Conservation (phyloP, 2,329 filamentous ascomycete genomes). For the Huntiella omanensis region DNA sequence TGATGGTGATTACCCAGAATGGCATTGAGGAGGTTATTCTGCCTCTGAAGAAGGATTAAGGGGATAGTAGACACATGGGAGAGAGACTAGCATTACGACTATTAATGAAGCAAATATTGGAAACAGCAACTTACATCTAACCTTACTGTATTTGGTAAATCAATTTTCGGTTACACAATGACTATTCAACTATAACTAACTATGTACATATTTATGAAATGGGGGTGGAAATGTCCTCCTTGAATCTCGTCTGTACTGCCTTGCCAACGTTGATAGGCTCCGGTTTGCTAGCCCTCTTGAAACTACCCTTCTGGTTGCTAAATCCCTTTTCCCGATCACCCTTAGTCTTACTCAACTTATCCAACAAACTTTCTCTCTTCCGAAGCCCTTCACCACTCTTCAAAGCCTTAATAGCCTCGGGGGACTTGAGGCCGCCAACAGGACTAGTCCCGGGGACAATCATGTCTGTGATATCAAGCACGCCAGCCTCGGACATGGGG, state of each 20-base stretch:
- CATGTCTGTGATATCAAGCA: conserved; percentile 8
- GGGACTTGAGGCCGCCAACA: background rate
- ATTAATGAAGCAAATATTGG: conserved; percentile 7
- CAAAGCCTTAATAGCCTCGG: background rate
- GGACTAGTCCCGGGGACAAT: background rate
- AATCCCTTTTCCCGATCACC: conserved; percentile 8
- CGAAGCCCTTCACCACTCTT: background rate
- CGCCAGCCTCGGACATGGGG: conserved; percentile 6
- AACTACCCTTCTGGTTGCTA: background rate
- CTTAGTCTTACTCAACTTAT: conserved; percentile 4
- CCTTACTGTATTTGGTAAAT: background rate
- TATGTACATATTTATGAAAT: too few relatives aligned
- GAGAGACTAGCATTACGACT: too few relatives aligned
- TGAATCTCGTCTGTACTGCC: conserved; percentile 4
- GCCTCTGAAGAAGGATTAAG: conserved; percentile 77
- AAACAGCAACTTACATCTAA: background rate
- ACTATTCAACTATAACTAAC: too few relatives aligned
- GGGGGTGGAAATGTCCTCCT: conserved; percentile 4
- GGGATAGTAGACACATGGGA: too few relatives aligned
- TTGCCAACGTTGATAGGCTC: background rate
- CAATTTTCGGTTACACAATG: background rate
- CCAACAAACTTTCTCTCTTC: conserved; percentile 7
- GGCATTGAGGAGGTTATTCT: conserved; percentile 75
- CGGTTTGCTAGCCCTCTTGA: background rate
- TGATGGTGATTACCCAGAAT: conserved; percentile 75